phyloP scores from a whole-genome alignment of 495 filamentous ascomycete genomes.

The Penicillium manginii region DNA sequence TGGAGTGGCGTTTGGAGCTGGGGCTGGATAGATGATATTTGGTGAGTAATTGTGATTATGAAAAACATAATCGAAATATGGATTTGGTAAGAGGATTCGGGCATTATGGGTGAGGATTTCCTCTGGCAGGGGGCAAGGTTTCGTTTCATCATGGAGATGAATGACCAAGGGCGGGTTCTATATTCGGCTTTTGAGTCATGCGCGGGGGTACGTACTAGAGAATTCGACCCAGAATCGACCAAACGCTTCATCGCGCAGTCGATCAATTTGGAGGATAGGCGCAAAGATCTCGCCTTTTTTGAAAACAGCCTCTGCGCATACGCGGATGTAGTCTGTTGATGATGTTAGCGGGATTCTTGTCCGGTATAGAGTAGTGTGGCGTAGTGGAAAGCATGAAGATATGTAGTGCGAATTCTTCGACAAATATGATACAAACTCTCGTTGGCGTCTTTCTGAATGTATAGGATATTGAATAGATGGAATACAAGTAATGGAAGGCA shows the following conservation, averaged over 20 bases:
- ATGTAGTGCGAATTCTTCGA: not conserved
- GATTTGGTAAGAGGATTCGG: no score
- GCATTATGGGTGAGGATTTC: no score
- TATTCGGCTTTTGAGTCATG: not conserved
- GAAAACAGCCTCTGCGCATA: conserved; percentile 39
- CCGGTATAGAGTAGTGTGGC: not conserved
- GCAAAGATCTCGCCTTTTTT: conserved; percentile 42
- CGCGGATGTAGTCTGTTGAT: conserved; percentile 36
- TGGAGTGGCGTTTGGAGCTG: not conserved
- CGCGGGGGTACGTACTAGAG: conserved; percentile 28
- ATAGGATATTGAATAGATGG: not conserved
- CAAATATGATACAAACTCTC: not conserved
- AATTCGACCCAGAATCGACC: conserved; percentile 49
- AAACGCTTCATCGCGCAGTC: conserved; percentile 49
- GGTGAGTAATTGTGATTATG: not conserved
- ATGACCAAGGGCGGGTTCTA: no score
- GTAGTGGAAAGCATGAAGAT: not conserved
- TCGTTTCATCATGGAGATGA: no score
- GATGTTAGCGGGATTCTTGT: conserved; percentile 3
- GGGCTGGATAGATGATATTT: not conserved
- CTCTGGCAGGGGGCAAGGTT: no score
- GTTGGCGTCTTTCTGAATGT: not conserved
- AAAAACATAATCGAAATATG: no score
- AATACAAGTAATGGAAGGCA: not conserved
- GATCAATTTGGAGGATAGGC: conserved; percentile 34